Conservation (phyloP, 805 yeast genomes). For the Candida sithepensis region DNA sequence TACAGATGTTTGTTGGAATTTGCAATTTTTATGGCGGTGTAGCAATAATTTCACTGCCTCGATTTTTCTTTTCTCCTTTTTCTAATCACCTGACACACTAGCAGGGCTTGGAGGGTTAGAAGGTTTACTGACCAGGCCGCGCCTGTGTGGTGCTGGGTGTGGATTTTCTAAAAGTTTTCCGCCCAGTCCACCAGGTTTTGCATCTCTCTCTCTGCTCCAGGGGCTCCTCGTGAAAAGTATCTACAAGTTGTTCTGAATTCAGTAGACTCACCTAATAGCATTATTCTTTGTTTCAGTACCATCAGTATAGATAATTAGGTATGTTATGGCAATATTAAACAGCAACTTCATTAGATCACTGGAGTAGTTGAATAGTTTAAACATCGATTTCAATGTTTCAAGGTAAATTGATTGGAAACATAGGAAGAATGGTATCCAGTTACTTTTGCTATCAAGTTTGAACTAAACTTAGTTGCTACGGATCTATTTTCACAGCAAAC, state of each 20-base stretch:
- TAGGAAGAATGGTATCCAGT: too few relatives aligned
- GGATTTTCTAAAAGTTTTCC: not conserved
- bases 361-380: too few relatives aligned
- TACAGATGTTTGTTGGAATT: not conserved
- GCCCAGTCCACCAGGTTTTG: not conserved
- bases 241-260: not conserved
- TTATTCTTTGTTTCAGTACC: not conserved
- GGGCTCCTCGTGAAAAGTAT: not conserved
- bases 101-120: not conserved
- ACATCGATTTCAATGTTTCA: too few relatives aligned
- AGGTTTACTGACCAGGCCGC: not conserved
- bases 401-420: too few relatives aligned
- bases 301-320: slow-evolving; percentile 7
- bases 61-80: not conserved
- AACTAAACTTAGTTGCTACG: too few relatives aligned
- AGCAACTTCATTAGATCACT: not conserved
- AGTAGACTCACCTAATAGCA: too few relatives aligned
- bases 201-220: not conserved
- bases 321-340: slow-evolving; percentile 1
- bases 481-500: too few relatives aligned
- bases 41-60: not conserved
- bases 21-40: not conserved
- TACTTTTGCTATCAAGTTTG: too few relatives aligned
- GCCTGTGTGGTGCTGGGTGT: not conserved
- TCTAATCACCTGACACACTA: not conserved